Conservation (phyloP, 352 stramenopile genomes). For the Vaucheria bursata region DNA sequence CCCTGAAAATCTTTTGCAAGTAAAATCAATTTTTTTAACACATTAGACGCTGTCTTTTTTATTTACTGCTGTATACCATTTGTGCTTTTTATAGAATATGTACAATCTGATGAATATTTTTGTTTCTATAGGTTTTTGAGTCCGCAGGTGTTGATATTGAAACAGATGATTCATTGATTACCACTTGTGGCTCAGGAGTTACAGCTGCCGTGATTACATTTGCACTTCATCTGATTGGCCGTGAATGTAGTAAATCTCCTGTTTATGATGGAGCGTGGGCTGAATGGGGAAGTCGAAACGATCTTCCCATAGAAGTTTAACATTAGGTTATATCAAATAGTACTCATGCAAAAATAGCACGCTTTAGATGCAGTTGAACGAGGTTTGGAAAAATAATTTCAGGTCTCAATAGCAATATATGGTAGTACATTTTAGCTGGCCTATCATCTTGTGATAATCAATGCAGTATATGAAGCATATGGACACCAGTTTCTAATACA, state of each 20-base stretch:
- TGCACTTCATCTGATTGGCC: slow-evolving; percentile 50
- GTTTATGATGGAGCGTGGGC: slow-evolving; percentile 81
- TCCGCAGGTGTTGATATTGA: slow-evolving; percentile 27
- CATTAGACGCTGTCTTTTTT: no score
- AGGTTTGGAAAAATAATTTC: no score
- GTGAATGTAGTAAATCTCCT: slow-evolving; percentile 35
- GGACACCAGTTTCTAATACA: no score
- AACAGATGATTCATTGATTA: slow-evolving; percentile 32
- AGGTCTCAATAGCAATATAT: no score
- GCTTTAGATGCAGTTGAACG: no score
- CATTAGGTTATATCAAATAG: neutral
- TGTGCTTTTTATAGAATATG: neutral
- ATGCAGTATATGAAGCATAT: no score
- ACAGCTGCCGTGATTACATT: slow-evolving; percentile 56
- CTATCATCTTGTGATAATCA: no score
- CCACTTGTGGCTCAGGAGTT: slow-evolving; percentile 50
- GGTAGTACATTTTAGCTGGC: no score
- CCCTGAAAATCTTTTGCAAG: no score
- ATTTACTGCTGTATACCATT: no score
- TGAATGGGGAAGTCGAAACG: slow-evolving; percentile 54
- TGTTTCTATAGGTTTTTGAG: slow-evolving; percentile 32
- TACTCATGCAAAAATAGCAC: no score
- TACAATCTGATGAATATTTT: neutral
- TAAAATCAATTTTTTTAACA: no score
- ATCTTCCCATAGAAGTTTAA: slow-evolving; percentile 19